phyloP scores from a whole-genome alignment of 129 eudicot species.

The Sambucus nigra region DNA sequence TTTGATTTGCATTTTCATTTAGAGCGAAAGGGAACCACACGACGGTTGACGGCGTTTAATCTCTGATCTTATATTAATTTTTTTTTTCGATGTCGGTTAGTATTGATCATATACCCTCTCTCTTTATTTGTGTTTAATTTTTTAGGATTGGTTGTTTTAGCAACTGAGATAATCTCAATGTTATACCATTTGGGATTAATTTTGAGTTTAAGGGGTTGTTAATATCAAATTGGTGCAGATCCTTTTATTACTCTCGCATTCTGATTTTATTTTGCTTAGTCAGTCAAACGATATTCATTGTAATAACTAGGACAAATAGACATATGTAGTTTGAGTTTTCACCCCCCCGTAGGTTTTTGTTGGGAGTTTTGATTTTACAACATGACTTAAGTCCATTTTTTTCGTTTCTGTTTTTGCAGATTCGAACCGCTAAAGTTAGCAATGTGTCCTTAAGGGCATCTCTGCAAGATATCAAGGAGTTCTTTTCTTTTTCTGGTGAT shows the following conservation, averaged over 20 bases:
- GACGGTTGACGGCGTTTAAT: background rate
- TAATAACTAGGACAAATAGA: background rate
- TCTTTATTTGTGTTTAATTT: background rate
- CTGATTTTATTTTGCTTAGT: background rate
- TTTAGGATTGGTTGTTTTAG: background rate
- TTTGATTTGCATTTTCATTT: no score
- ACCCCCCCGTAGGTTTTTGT: background rate
- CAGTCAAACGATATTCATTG: background rate
- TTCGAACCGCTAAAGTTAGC: conserved; percentile 79
- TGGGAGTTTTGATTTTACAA: no score
- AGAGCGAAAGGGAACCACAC: no score
- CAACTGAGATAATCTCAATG: background rate
- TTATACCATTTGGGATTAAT: background rate
- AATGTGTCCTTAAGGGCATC: conserved; percentile 83
- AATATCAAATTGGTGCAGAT: background rate
- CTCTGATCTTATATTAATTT: background rate
- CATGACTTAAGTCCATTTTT: no score
- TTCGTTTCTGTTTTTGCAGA: conserved; percentile 23
- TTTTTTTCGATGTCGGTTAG: conserved; percentile 21
- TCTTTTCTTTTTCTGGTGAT: conserved; percentile 95
- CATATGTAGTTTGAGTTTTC: background rate
- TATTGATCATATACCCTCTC: background rate
- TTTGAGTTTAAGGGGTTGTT: background rate
- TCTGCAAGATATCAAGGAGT: conserved; percentile 78
- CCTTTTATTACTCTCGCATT: background rate